Percentiles rank a stretch among this genome's conserved stretches.
These are phyloP conservation scores for Coix lacrymajobi DNA, from an alignment of 176 grass and related monocot genomes.

Conservation along the genomic window DNA sequence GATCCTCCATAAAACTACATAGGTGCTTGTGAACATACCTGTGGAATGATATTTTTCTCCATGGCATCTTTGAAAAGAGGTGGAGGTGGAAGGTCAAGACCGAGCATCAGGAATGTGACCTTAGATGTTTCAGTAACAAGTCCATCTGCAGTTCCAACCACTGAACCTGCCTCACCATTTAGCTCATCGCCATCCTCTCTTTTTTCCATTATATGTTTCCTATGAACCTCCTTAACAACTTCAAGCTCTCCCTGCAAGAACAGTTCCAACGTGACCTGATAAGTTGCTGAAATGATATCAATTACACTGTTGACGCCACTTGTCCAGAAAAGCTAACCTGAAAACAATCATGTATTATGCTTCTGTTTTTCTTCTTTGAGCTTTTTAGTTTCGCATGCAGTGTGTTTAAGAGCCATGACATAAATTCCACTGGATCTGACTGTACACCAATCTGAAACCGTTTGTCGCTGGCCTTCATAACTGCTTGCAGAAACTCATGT, in stretches of 20 bases:
- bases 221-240: conserved; percentile 88
- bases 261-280: conserved; percentile 1
- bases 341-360: conserved; percentile 97
- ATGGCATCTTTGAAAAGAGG: conserved; percentile 98
- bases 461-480: conserved; percentile 95
- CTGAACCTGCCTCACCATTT: conserved; percentile 39
- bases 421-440: conserved; percentile 96
- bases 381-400: conserved; percentile 70
- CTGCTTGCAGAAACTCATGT: conserved; percentile 96
- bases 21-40: conserved; percentile 44
- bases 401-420: conserved; percentile 94
- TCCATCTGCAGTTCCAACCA: conserved; percentile 38
- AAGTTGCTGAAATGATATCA: conserved; percentile 7
- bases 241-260: conserved; percentile 81
- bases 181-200: conserved; percentile 52
- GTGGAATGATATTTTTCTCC: conserved; percentile 99
- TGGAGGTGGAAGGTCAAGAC: conserved; percentile 92
- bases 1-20: not conserved
- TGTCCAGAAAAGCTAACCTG: conserved; percentile 52
- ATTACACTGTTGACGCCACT: not conserved
- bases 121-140: conserved; percentile 64
- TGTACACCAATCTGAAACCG: conserved; percentile 95
- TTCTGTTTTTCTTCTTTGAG: conserved; percentile 81
- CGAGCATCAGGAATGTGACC: conserved; percentile 91
- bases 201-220: conserved; percentile 50